A percentile compares a stretch with the other conserved stretches of the same genome.
These are phyloP conservation scores for Aspergillus sp. DNA, from an alignment of 2,329 filamentous ascomycete genomes.

Conservation along the genomic window DNA sequence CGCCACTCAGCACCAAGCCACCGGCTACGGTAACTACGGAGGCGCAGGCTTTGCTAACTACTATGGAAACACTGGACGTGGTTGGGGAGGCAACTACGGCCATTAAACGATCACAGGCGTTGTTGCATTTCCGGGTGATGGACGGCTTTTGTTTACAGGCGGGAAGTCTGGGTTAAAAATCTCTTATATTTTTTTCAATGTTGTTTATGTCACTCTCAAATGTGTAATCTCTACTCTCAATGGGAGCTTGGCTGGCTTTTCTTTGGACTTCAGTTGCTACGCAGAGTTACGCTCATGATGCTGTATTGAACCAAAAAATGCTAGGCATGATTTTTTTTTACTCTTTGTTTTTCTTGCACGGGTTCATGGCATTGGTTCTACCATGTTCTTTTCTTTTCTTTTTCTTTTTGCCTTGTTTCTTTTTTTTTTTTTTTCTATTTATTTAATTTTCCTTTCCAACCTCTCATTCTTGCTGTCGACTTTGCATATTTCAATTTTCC, in stretches of 20 bases:
- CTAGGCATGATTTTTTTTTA: conserved; percentile 14
- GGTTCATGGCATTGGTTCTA: conserved; percentile 10
- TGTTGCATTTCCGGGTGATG: conserved; percentile 20
- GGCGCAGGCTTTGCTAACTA: conserved; percentile 39
- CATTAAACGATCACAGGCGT: conserved; percentile 32
- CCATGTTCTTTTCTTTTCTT: conserved; percentile 12
- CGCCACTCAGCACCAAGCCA: conserved; percentile 36
- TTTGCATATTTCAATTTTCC: background rate
- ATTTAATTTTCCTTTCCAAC: conserved; percentile 11
- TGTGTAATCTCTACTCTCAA: conserved; percentile 39
- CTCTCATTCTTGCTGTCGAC: conserved; percentile 12
- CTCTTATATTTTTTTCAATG: conserved; percentile 8
- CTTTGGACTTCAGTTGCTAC: conserved; percentile 17
- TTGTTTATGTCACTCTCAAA: conserved; percentile 24
- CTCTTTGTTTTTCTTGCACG: conserved; percentile 8
- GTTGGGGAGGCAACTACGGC: conserved; percentile 45
- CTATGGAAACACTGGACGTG: conserved; percentile 39
- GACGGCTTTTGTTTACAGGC: conserved; percentile 23
- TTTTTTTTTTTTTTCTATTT: conserved; percentile 18
- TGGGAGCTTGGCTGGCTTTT: conserved; percentile 34
- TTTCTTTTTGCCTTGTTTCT: conserved; percentile 16
- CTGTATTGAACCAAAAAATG: conserved; percentile 33
- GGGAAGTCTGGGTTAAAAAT: conserved; percentile 11
- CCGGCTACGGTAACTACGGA: conserved; percentile 39
- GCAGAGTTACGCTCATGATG: conserved; percentile 26